These are phyloP conservation scores for Pleurostoma richardsiae DNA, from an alignment of 2,329 filamentous ascomycete genomes.

Conservation along the genomic window DNA sequence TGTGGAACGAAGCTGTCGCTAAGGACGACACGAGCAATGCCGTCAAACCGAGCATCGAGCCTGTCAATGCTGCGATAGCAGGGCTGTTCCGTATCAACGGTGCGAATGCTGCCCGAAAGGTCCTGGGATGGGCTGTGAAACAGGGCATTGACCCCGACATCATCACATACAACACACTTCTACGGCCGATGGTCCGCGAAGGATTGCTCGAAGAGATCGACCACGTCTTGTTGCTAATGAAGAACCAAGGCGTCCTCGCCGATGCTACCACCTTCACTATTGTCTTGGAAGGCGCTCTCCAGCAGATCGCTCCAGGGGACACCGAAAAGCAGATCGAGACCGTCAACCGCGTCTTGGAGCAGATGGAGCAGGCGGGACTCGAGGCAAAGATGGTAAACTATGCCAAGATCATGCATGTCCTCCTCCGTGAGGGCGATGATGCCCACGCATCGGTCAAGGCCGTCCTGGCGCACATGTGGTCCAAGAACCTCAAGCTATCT, in stretches of 20 bases:
- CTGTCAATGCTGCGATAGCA: slow-evolving; percentile 67
- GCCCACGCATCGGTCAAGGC: slow-evolving; percentile 47
- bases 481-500: slow-evolving; percentile 45
- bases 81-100: slow-evolving; percentile 50
- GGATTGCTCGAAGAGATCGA: slow-evolving; percentile 42
- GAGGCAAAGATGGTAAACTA: slow-evolving; percentile 59
- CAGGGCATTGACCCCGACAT: slow-evolving; percentile 52
- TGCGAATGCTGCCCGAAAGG: slow-evolving; percentile 40
- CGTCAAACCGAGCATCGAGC: slow-evolving; percentile 55
- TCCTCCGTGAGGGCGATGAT: slow-evolving; percentile 42
- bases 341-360: slow-evolving; percentile 49
- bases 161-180: slow-evolving; percentile 64
- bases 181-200: slow-evolving; percentile 52
- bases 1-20: slow-evolving; percentile 42
- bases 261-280: slow-evolving; percentile 71
- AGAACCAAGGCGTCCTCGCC: slow-evolving; percentile 44
- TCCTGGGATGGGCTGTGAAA: slow-evolving; percentile 55
- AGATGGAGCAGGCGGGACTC: slow-evolving; percentile 54
- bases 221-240: slow-evolving; percentile 55
- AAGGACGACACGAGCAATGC: slow-evolving; percentile 25
- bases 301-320: slow-evolving; percentile 30
- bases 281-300: slow-evolving; percentile 57
- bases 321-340: slow-evolving; percentile 44
- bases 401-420: slow-evolving; percentile 62
- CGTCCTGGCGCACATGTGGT: slow-evolving; percentile 59